phyloP scores from a whole-genome alignment of 1,284 basidiomycete genomes.

The Fomitiporia mediterranea region DNA sequence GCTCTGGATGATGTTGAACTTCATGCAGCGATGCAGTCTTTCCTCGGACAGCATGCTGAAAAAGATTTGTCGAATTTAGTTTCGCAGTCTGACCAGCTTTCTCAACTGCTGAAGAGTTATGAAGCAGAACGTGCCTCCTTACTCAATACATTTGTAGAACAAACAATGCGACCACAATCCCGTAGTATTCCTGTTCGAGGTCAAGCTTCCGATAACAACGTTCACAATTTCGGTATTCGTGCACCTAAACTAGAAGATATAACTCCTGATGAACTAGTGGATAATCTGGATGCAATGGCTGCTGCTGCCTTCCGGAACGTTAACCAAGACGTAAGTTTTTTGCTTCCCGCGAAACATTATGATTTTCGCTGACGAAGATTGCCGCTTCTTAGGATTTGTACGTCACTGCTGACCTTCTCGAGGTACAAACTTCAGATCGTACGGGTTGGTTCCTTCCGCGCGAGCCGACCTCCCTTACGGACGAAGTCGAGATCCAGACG shows the following conservation, averaged over 20 bases:
- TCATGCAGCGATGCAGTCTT: slow-evolving; percentile 49
- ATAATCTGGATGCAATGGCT: slow-evolving; percentile 70
- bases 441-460: slow-evolving; percentile 68
- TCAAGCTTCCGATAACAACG: slow-evolving; percentile 28
- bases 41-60: slow-evolving; percentile 42
- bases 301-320: slow-evolving; percentile 68
- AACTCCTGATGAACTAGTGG: slow-evolving; percentile 63
- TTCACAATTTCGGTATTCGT: slow-evolving; percentile 46
- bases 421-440: slow-evolving; percentile 71
- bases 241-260: slow-evolving; percentile 65
- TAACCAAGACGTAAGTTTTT: slow-evolving; percentile 58
- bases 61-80: background rate
- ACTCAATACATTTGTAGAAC: slow-evolving; percentile 44
- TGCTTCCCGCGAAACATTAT: background rate
- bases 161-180: slow-evolving; percentile 57
- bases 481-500: slow-evolving; percentile 67
- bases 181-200: slow-evolving; percentile 28
- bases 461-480: slow-evolving; percentile 48
- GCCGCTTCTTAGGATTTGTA: slow-evolving; percentile 56
- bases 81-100: slow-evolving; percentile 33
- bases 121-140: slow-evolving; percentile 41
- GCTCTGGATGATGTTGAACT: slow-evolving; percentile 65
- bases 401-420: slow-evolving; percentile 67
- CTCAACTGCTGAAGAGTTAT: slow-evolving; percentile 43
- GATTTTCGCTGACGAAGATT: slow-evolving; percentile 8